Base-by-base conservation (phyloP, 2,329 filamentous ascomycete species). In the Fusarium staphyleae region DNA sequence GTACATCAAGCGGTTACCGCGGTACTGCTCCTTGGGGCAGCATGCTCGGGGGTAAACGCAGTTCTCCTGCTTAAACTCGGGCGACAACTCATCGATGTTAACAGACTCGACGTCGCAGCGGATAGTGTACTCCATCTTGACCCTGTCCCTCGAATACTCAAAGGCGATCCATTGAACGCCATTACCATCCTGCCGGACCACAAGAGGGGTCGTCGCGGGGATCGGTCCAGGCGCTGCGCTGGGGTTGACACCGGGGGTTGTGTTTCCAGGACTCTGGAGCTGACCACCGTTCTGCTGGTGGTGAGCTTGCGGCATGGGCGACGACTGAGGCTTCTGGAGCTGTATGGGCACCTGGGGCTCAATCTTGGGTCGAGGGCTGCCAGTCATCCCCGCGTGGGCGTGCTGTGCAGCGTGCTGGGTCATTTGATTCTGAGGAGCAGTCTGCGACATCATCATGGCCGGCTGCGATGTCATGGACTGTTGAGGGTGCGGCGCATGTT, bases 81-180 rank as follows among this genome's bases (percentile, higher is more conserved):
- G 80, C 36, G 85, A 84, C 14, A 99, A 82, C 57, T 87, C 87
- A 49, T 97, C 92, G 36, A 93, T 92, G 70, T 93, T 92, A 57
- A 99, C 92, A 1, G 93, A 97, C 77, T 98, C 95, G 15, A 98
- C 95, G 67, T 98, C 95, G 72, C 95, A 98, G 45, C 95, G 88
- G 68, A 99, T 99, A 1, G 93, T 97, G 77, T 99, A 99, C 75
- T 98, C 93, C 92, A 98, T 96, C 85, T 99, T 99, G 64, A 98
- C 93, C 37, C 93, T 84, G 71, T 99, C 93, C 55, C 93, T 87
- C 10, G 93, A 98, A 73, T 99, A 99, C 74, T 99, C 95, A 59
- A 98, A 99, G 0, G 92, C 92, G 69, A 98, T 98, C 95, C 95
- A 98, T 74, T 98, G 95, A 6, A 98, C 93, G 8, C 95, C 95